Conservation (phyloP, 257 asterid genomes). For the Marsdenia floribunda region DNA sequence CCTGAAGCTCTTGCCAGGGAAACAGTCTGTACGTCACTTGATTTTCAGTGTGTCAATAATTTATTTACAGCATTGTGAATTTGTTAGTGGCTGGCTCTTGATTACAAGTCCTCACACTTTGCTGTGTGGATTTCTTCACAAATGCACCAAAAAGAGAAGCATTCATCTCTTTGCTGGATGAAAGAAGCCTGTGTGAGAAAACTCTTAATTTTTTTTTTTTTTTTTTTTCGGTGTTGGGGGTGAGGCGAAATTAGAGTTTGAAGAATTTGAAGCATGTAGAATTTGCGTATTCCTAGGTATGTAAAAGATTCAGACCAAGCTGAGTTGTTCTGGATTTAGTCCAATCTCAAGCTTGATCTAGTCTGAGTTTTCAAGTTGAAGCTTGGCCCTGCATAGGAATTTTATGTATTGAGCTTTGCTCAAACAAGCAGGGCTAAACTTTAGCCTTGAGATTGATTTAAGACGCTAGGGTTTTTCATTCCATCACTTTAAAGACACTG, state of each 20-base stretch:
- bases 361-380: neutral
- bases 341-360: neutral
- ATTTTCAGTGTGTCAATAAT: conserved; percentile 2
- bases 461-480: neutral
- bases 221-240: neutral
- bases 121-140: neutral
- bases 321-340: neutral
- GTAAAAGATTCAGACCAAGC: neutral
- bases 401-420: neutral
- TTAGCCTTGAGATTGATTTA: neutral
- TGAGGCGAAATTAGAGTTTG: neutral
- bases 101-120: neutral
- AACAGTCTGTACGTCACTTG: conserved; percentile 21
- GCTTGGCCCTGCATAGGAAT: neutral
- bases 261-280: neutral
- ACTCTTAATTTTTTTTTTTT: neutral
- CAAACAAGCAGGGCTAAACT: neutral
- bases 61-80: neutral
- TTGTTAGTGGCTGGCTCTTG: neutral
- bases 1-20: conserved; percentile 71
- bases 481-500: neutral
- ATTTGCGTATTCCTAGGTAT: neutral
- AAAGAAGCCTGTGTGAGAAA: neutral
- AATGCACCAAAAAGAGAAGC: neutral
- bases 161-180: conserved; percentile 11